Base-by-base conservation (phyloP, 139 green algal genomes). In the Asterochloris sp. region DNA sequence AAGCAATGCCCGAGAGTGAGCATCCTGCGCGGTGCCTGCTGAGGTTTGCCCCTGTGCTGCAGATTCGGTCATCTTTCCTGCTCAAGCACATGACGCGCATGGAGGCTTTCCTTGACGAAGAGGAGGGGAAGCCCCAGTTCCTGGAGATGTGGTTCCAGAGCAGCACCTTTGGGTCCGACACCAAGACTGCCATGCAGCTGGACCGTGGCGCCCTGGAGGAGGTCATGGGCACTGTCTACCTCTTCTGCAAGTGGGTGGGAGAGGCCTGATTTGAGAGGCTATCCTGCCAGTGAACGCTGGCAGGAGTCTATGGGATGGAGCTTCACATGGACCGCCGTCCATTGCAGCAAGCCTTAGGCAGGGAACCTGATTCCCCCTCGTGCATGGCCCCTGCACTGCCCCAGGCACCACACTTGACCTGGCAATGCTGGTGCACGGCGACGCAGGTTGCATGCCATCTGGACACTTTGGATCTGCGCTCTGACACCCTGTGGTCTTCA, bases 141-240 rank as follows among this genome's bases (percentile, higher is more conserved):
- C 28, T 91, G 38, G 86, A 89, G 78, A 67, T 92, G 38, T 76
- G 74, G 12, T 86, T 92, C 21, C 21, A 63, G 62, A 80, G 82
- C 78, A 85, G 78, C 23, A 85, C 80, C 16, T 90, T 91, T 69
- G 87, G 81, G 29, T 74, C 54, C 9, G 88, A 91, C 73, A 73
- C 68, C 27, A 69, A 76, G 64, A 69, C 86, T 28, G 85, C 82
- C 0, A 87, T 86, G 54, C 83, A 89, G 73, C 28, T 73, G 0
- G 80, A 23, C 15, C 62, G 67, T 16, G 60, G 74, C 8, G 79
- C 64, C 29, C 82, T 84, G 26, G 66, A 76, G 21, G 87, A 91
- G 23, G 24, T 91, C 21, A 64, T 91, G 23, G 84, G 84, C 68
- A 78, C 82, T 26, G 73, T 91, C 16, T 91, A 88, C 76, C 69